Evolutionary conservation across 495 filamentous ascomycete genomes (phyloP), one percentile per base, ranked within the genome.

Genomic region (Xylaria curta): DNA sequence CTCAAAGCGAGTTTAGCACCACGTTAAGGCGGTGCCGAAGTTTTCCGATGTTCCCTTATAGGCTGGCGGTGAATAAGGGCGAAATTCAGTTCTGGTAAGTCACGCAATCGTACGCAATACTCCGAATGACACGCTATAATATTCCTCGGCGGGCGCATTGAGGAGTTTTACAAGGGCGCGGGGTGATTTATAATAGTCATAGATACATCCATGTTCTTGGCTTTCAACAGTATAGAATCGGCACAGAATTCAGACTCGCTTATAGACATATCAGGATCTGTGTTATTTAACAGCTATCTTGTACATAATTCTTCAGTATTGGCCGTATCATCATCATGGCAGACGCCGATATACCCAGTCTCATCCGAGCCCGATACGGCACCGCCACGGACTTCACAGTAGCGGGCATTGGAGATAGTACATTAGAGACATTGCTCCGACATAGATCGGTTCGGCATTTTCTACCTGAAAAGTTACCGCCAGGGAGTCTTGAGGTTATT

Each of bases 401-500:
- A 31, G 38, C 69, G 4, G 59, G 38, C 15, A 28, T 4, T 7
- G 33, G 63, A 4, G 71, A 74, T 63, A 46, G 68, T 36, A 73
- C 70, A 15, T n/a, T 76, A 42, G 64, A 72, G 36, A 76, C 72
- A n/a, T 42, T 76, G 6, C 72, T 76, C 5, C 63, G 54, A 54
- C 75, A 76, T 56, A 71, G 66, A 64, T 74, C 75, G 21, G 67
- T 73, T 24, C 75, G 75, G 26, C 56, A 65, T 28, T 76, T 74
- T 63, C 51, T 73, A 26, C 69, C 73, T 12, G 56, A 74, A 19
- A 51, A 61, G 75, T 73, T 91, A n/a, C 79, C 82, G 5, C 79
- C 83, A 0, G 73, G 79, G 15, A 83, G 83, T 0, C 88, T 88
- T 76, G 85, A 87, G 13, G 81, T 79, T 54, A 80, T 91, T 64